A percentile compares a stretch with the other conserved stretches of the same genome.
Evolutionary conservation across 202 grass and related monocot species (phyloP).

Genomic region (Elaeis oleifera): DNA sequence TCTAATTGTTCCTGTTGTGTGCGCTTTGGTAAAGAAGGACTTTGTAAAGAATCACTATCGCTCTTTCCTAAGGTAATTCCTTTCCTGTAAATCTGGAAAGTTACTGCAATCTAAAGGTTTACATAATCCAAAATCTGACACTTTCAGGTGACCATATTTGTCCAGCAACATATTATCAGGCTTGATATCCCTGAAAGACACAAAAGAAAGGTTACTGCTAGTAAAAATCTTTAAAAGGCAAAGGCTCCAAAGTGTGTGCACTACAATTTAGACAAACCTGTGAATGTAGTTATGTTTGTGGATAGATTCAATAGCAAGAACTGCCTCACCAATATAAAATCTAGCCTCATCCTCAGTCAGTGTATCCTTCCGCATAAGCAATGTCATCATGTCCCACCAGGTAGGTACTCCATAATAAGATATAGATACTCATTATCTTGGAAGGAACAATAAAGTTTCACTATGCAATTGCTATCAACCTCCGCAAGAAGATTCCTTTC

Average conservation of each 20-base stretch:
- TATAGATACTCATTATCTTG: conserved; percentile 43
- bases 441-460: conserved; percentile 45
- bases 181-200: conserved; percentile 77
- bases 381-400: conserved; percentile 45
- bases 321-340: conserved; percentile 38
- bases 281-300: conserved; percentile 44
- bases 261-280: conserved; percentile 24
- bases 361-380: conserved; percentile 35
- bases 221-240: background rate
- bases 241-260: background rate
- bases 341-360: conserved; percentile 32
- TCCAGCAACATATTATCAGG: conserved; percentile 95
- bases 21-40: conserved; percentile 22
- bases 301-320: conserved; percentile 46
- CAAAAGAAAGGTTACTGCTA: background rate
- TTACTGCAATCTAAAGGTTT: conserved; percentile 78
- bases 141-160: conserved; percentile 78
- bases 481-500: conserved; percentile 44
- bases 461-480: conserved; percentile 40
- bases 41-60: conserved; percentile 21
- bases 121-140: conserved; percentile 97
- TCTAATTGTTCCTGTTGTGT: conserved; percentile 62
- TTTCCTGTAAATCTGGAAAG: conserved; percentile 92
- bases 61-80: conserved; percentile 39
- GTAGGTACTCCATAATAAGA: conserved; percentile 46